phyloP scores from a whole-genome alignment of 352 stramenopile species.

The Phytophthora multivora region DNA sequence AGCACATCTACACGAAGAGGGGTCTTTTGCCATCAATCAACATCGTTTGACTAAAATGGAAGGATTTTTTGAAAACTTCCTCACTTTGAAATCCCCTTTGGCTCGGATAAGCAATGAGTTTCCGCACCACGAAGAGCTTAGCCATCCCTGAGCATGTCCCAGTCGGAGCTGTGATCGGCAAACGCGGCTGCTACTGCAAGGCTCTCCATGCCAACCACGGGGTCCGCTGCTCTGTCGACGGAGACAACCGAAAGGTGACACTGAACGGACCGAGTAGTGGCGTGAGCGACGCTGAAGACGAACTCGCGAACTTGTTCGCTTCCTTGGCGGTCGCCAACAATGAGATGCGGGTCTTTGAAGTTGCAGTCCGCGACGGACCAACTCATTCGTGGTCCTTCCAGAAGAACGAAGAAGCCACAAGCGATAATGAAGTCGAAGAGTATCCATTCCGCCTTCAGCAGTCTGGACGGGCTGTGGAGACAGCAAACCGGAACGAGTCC shows the following conservation, averaged over 20 bases:
- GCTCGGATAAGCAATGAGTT: slow-evolving; percentile 14
- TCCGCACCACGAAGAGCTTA: slow-evolving; percentile 18
- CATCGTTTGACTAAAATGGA: slow-evolving; percentile 3
- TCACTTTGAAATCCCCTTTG: slow-evolving; percentile 18
- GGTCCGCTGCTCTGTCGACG: slow-evolving; percentile 37
- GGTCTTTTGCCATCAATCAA: too few relatives aligned
- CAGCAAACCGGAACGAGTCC: slow-evolving; percentile 7
- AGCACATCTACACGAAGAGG: too few relatives aligned
- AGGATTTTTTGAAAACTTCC: not conserved
- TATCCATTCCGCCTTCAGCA: slow-evolving; percentile 35
- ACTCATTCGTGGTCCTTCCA: slow-evolving; percentile 36
- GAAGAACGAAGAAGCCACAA: slow-evolving; percentile 8
- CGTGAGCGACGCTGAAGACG: slow-evolving; percentile 23
- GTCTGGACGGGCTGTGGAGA: slow-evolving; percentile 21
- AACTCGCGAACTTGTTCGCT: slow-evolving; percentile 33
- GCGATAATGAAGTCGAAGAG: slow-evolving; percentile 20
- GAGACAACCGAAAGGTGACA: slow-evolving; percentile 29
- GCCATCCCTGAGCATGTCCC: slow-evolving; percentile 38
- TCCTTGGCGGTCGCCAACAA: slow-evolving; percentile 14
- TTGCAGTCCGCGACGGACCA: slow-evolving; percentile 29
- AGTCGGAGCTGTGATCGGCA: slow-evolving; percentile 51
- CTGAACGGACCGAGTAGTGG: slow-evolving; percentile 21
- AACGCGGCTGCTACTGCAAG: slow-evolving; percentile 43
- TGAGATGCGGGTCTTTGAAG: slow-evolving; percentile 29
- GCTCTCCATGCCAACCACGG: slow-evolving; percentile 27